Percentiles rank a stretch among this genome's conserved stretches.
Conservation (phyloP, 805 yeast species). For the Tetrapisispora pingtungensis region DNA sequence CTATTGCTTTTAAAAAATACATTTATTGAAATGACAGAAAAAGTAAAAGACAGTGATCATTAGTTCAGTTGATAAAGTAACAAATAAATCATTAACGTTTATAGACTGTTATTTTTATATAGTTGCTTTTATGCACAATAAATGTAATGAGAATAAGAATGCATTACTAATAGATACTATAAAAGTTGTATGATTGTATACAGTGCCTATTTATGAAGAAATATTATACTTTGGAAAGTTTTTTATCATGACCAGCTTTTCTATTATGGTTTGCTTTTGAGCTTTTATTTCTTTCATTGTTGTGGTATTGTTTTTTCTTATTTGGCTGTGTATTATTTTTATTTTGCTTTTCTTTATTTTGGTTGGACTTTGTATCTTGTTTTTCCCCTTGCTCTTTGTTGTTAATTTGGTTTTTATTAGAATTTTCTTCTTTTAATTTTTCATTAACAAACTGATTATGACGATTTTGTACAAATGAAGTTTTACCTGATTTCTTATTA, state of each 20-base stretch:
- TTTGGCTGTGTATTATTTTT: conserved; percentile 5
- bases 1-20: neutral
- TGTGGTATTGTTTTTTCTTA: conserved; percentile 31
- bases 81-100: too few relatives aligned
- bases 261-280: conserved; percentile 55
- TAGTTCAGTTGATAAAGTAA: too few relatives aligned
- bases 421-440: neutral
- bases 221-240: conserved; percentile 24
- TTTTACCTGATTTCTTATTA: conserved; percentile 25
- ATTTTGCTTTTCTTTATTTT: conserved; percentile 1
- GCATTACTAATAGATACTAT: too few relatives aligned
- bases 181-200: neutral
- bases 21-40: neutral
- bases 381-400: neutral
- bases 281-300: conserved; percentile 48
- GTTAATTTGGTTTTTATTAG: neutral
- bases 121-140: too few relatives aligned
- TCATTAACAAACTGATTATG: neutral
- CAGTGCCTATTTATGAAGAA: neutral
- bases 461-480: conserved; percentile 22
- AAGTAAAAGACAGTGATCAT: too few relatives aligned
- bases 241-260: conserved; percentile 51
- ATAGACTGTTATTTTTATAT: too few relatives aligned
- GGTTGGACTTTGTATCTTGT: neutral
- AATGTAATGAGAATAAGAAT: too few relatives aligned